phyloP scores from a whole-genome alignment of 805 yeast genomes.

The Wickerhamomyces ciferrii region DNA sequence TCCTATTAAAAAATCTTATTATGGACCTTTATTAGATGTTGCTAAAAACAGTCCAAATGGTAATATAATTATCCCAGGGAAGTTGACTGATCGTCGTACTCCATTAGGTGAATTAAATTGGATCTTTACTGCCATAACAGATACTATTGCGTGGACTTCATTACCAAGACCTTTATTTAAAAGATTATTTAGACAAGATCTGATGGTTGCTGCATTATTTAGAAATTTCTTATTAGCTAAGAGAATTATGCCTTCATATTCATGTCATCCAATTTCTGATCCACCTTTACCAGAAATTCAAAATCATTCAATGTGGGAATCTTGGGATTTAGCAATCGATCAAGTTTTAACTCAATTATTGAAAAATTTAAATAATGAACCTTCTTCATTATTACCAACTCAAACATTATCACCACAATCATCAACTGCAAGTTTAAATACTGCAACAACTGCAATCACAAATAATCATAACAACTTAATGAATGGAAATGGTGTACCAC shows the following conservation, averaged over 20 bases:
- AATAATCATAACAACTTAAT: not conserved
- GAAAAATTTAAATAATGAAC: slow-evolving; percentile 32
- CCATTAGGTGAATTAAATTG: slow-evolving; percentile 95
- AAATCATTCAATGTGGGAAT: slow-evolving; percentile 92
- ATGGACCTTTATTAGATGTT: slow-evolving; percentile 31
- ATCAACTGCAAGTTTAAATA: not conserved
- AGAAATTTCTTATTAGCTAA: slow-evolving; percentile 90
- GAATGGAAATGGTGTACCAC: not conserved
- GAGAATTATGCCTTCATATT: slow-evolving; percentile 87
- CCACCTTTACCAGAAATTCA: slow-evolving; percentile 87
- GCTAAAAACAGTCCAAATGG: slow-evolving; percentile 26
- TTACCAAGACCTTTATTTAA: slow-evolving; percentile 85
- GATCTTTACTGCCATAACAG: slow-evolving; percentile 97
- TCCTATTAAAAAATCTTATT: slow-evolving; percentile 46
- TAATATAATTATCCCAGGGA: slow-evolving; percentile 77
- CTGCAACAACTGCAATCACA: not conserved
- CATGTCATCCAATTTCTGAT: slow-evolving; percentile 91
- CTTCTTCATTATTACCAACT: slow-evolving; percentile 17
- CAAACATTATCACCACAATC: not conserved
- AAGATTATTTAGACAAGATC: slow-evolving; percentile 86
- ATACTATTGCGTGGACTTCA: slow-evolving; percentile 96
- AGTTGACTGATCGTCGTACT: slow-evolving; percentile 86
- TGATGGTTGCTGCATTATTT: slow-evolving; percentile 94
- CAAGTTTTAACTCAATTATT: slow-evolving; percentile 78
- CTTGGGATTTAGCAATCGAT: slow-evolving; percentile 97